Conservation (phyloP, 2,329 filamentous ascomycete species). For the Fonsecaea pedrosoi region DNA sequence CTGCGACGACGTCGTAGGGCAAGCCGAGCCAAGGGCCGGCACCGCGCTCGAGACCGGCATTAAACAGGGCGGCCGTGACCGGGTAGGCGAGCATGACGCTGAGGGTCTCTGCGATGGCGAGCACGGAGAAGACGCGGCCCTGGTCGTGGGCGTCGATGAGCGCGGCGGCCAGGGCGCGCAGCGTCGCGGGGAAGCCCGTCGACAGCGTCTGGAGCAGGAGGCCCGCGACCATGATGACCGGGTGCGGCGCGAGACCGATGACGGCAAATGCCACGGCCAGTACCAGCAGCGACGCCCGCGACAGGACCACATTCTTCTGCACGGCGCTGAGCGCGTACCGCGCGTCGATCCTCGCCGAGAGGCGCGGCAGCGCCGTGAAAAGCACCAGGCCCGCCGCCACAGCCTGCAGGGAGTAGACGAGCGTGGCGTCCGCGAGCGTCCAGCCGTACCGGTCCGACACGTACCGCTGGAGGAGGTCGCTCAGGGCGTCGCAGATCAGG, state of each 20-base stretch:
- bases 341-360: conserved; percentile 49
- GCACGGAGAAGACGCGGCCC: conserved; percentile 57
- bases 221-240: conserved; percentile 52
- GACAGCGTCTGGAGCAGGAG: conserved; percentile 58
- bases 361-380: conserved; percentile 53
- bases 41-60: conserved; percentile 55
- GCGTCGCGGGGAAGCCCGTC: conserved; percentile 55
- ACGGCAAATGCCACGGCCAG: conserved; percentile 54
- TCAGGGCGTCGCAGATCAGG: conserved; percentile 56
- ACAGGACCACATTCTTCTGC: conserved; percentile 55
- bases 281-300: conserved; percentile 54
- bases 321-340: conserved; percentile 47
- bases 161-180: conserved; percentile 56
- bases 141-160: conserved; percentile 57
- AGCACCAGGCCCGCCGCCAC: conserved; percentile 57
- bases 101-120: conserved; percentile 57
- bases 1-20: conserved; percentile 47
- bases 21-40: conserved; percentile 55
- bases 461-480: conserved; percentile 59
- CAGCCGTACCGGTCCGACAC: conserved; percentile 59
- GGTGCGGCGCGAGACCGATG: conserved; percentile 54
- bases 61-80: conserved; percentile 54
- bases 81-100: conserved; percentile 57
- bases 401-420: conserved; percentile 56
- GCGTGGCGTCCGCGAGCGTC: conserved; percentile 53